These are phyloP conservation scores for Gymnopus androsaceus DNA, from an alignment of 1,284 basidiomycete genomes.

Conservation along the genomic window DNA sequence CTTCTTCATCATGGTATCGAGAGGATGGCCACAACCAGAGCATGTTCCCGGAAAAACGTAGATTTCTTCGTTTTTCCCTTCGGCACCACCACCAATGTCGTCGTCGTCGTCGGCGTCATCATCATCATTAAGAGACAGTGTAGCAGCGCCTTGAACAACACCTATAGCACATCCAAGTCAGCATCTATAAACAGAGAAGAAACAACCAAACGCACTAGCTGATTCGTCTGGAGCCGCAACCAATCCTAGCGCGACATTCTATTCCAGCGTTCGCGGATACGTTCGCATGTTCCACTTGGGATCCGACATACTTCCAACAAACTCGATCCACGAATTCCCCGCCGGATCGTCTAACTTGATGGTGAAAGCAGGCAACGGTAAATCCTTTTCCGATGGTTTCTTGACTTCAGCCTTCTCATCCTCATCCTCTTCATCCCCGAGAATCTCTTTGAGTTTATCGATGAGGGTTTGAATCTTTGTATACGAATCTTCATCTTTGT, in stretches of 20 bases:
- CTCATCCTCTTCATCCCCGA: slow-evolving; percentile 70
- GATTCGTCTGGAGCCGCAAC: slow-evolving; percentile 48
- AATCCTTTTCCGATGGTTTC: slow-evolving; percentile 42
- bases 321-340: slow-evolving; percentile 95
- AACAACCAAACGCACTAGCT: slow-evolving; percentile 8
- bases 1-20: slow-evolving; percentile 94
- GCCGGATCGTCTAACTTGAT: slow-evolving; percentile 90
- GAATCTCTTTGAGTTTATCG: slow-evolving; percentile 64
- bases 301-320: slow-evolving; percentile 76
- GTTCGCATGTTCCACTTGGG: slow-evolving; percentile 93
- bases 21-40: slow-evolving; percentile 83
- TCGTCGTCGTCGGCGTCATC: slow-evolving; percentile 28
- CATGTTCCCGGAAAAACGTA: slow-evolving; percentile 89
- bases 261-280: slow-evolving; percentile 81
- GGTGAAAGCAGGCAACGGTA: slow-evolving; percentile 76
- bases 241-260: slow-evolving; percentile 85
- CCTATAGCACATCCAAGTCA: not conserved
- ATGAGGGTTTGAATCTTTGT: slow-evolving; percentile 81
- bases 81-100: slow-evolving; percentile 28
- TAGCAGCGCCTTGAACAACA: slow-evolving; percentile 11
- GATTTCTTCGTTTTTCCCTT: slow-evolving; percentile 75
- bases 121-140: slow-evolving; percentile 21
- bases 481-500: slow-evolving; percentile 77
- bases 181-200: not conserved
- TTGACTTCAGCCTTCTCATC: slow-evolving; percentile 40